Evolutionary conservation across 1,139 yeast species (phyloP).

Genomic region (Zygosaccharomyces sapae): DNA sequence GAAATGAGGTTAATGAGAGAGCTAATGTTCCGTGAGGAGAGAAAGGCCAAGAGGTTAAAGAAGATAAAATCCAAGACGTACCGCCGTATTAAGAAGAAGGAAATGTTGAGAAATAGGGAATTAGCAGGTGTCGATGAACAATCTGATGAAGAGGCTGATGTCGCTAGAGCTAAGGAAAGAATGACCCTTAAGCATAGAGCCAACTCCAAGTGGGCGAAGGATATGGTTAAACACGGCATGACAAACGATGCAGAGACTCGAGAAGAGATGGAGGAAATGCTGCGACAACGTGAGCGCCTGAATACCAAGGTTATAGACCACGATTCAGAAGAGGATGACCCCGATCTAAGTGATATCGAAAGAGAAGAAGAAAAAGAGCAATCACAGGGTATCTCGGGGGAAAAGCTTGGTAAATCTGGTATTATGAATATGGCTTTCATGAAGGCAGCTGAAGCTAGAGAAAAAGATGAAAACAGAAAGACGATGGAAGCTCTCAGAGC

Average conservation of each 20-base stretch:
- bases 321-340: conserved; percentile 46
- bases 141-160: conserved; percentile 61
- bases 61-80: conserved; percentile 91
- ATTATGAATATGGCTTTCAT: conserved; percentile 91
- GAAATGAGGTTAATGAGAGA: conserved; percentile 92
- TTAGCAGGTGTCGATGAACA: conserved; percentile 62
- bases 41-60: conserved; percentile 82
- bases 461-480: conserved; percentile 51
- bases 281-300: conserved; percentile 77
- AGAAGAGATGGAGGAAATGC: conserved; percentile 90
- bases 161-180: conserved; percentile 80
- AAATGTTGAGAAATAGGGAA: conserved; percentile 63
- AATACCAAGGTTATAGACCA: conserved; percentile 71
- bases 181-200: conserved; percentile 89
- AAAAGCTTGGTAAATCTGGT: conserved; percentile 68
- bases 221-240: conserved; percentile 85
- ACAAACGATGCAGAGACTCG: conserved; percentile 80
- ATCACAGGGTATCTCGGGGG: conserved; percentile 37
- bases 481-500: conserved; percentile 50
- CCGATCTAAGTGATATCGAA: conserved; percentile 56
- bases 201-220: conserved; percentile 84
- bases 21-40: conserved; percentile 91
- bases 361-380: conserved; percentile 40
- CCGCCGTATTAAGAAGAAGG: conserved; percentile 83
- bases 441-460: conserved; percentile 76